phyloP scores from a whole-genome alignment of 345 rosid species.

The Eucalyptus regnans region DNA sequence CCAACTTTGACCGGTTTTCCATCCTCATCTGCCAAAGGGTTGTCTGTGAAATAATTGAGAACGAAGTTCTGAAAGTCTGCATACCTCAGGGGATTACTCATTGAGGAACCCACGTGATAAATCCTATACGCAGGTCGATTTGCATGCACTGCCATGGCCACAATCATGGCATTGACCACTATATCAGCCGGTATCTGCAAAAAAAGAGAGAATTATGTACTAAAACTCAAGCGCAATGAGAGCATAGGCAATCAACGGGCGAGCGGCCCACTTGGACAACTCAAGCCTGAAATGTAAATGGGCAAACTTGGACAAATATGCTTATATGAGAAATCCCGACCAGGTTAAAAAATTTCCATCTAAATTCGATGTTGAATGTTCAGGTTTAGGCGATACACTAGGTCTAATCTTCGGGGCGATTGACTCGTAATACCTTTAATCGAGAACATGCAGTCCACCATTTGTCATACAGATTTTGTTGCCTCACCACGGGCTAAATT shows the following conservation, averaged over 20 bases:
- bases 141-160: slow-evolving; percentile 2
- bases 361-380: background rate
- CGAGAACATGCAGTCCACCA: background rate
- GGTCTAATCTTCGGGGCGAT: background rate
- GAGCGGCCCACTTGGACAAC: background rate
- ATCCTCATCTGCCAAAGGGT: slow-evolving; percentile 22
- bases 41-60: slow-evolving; percentile 3
- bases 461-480: background rate
- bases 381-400: background rate
- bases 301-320: background rate
- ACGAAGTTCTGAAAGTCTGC: slow-evolving; percentile 3
- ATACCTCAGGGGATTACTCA: slow-evolving; percentile 3
- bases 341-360: background rate
- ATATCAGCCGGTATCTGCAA: slow-evolving; percentile 20
- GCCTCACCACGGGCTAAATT: background rate
- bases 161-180: slow-evolving; percentile 20
- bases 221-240: background rate
- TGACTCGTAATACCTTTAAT: background rate
- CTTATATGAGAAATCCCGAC: background rate
- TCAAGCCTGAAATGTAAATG: background rate
- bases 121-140: background rate
- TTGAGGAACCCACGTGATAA: slow-evolving; percentile 22
- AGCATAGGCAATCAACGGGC: background rate
- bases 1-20: slow-evolving; percentile 22
- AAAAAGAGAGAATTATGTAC: background rate